Base-by-base conservation (phyloP, 2,329 filamentous ascomycete genomes). In the Paramyrothecium roridum region DNA sequence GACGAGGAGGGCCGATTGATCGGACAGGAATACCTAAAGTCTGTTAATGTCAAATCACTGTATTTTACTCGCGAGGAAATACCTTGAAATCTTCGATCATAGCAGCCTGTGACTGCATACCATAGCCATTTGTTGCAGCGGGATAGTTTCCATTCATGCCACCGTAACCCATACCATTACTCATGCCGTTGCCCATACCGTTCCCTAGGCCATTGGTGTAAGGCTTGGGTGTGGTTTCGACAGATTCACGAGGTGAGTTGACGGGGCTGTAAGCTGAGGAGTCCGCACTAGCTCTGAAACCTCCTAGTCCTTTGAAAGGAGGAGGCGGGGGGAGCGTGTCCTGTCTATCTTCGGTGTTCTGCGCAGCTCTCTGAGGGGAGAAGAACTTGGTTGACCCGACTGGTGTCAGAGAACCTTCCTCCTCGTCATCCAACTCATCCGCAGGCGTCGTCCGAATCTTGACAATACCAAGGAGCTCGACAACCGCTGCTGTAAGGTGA, bases 401-500 rank as follows among this genome's bases (percentile, higher is more conserved):
- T 0, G 88, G 86, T 7, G 84, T 85, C 11, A 84, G 73, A 10
- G 80, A 81, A 52, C 82, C 84, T 52, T 91, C 88, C 52, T 91
- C 88, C 12, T 91, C 88, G 21, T 89, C 85, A 53, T 91, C 88
- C n/a, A 95, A 75, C 65, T 96, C 90, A 48, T 85, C 85, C 2
- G 81, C 80, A 2, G 89, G 87, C 0, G 90, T 95, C 10, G 86
- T 80, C 33, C 89, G 84, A 61, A 98, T 91, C 74, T 96, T 96
- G 65, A 91, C 92, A 6, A 84, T 77, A 50, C 90, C 88, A 53
- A 97, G 80, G 16, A 98, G 81, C 64, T 97, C 93, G 20, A 99
- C 87, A 22, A 98, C 82, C 2, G 93, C 87, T 4, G 90, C 86
- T 2, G 91, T 91, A 37, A 98, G 80, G 73, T 99, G 92, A 22